Percentiles rank a stretch among this genome's conserved stretches.
These are phyloP conservation scores for Tilletia walkeri DNA, from an alignment of 1,284 basidiomycete genomes.

Conservation along the genomic window DNA sequence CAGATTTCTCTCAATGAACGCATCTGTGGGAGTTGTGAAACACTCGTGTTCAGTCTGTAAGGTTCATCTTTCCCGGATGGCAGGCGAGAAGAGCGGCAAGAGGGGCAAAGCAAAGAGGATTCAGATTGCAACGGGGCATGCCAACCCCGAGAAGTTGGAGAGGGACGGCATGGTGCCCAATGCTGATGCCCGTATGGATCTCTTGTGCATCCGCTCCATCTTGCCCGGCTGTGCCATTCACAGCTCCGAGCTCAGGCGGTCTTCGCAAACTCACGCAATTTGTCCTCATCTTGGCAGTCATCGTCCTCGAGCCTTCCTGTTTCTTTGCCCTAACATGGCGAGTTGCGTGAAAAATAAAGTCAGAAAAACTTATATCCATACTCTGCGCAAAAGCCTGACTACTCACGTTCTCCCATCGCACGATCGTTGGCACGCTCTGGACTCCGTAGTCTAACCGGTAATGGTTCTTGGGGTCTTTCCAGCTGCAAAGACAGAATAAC, in stretches of 20 bases:
- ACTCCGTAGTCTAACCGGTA: conserved; percentile 32
- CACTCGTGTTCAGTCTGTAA: too few relatives aligned
- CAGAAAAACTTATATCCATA: background rate
- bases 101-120: conserved; percentile 4
- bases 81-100: too few relatives aligned
- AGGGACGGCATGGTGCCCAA: too few relatives aligned
- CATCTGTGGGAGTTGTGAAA: background rate
- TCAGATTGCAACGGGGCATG: background rate
- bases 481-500: conserved; percentile 17
- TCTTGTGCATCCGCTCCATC: too few relatives aligned
- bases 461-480: conserved; percentile 33
- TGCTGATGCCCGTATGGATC: too few relatives aligned
- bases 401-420: conserved; percentile 24
- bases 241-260: background rate
- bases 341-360: background rate
- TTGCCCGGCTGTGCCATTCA: background rate
- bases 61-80: too few relatives aligned
- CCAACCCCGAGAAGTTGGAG: too few relatives aligned
- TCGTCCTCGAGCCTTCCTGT: conserved; percentile 33
- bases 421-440: conserved; percentile 35
- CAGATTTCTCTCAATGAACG: background rate
- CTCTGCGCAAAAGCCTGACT: background rate
- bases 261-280: conserved; percentile 27
- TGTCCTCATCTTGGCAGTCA: conserved; percentile 31
- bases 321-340: conserved; percentile 29